phyloP scores from a whole-genome alignment of 495 filamentous ascomycete genomes.

The Rhizodiscina lignyota region DNA sequence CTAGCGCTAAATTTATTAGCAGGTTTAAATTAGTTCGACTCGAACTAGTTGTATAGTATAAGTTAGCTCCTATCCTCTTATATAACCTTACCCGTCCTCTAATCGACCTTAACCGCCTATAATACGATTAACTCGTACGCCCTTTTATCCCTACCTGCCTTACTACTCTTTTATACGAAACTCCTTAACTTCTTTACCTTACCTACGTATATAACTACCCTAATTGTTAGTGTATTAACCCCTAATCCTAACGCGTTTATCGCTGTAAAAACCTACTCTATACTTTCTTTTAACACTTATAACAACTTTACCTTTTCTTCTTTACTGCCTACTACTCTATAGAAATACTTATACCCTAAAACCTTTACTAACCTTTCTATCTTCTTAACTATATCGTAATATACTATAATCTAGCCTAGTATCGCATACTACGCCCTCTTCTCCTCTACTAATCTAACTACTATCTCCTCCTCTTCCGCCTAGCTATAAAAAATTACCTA shows the following conservation, averaged over 20 bases:
- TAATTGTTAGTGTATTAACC: slow-evolving; percentile 11
- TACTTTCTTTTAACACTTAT: slow-evolving; percentile 3
- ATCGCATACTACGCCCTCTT: too few species aligned
- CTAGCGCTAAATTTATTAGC: too few species aligned
- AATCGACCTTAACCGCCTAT: too few species aligned
- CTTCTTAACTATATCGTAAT: slow-evolving; percentile 3
- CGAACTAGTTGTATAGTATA: too few species aligned
- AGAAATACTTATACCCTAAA: background rate
- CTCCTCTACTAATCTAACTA: slow-evolving; percentile 3
- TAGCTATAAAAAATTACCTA: slow-evolving; percentile 1
- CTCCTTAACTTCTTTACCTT: slow-evolving; percentile 5
- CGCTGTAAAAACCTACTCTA: slow-evolving; percentile 4
- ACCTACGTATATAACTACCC: slow-evolving; percentile 10
- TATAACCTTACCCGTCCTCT: too few species aligned
- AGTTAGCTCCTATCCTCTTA: too few species aligned
- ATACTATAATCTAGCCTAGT: slow-evolving; percentile 1
- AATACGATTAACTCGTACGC: slow-evolving; percentile 8
- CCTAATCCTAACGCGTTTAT: slow-evolving; percentile 15
- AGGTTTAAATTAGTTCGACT: too few species aligned
- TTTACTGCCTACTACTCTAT: slow-evolving; percentile 4
- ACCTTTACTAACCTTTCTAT: slow-evolving; percentile 3
- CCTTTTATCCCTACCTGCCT: slow-evolving; percentile 8
- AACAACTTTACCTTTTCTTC: slow-evolving; percentile 3
- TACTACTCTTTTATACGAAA: slow-evolving; percentile 15
- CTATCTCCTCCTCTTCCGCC: slow-evolving; percentile 1